phyloP scores from a whole-genome alignment of 176 grass and related monocot genomes.

The Thalia dealbata region DNA sequence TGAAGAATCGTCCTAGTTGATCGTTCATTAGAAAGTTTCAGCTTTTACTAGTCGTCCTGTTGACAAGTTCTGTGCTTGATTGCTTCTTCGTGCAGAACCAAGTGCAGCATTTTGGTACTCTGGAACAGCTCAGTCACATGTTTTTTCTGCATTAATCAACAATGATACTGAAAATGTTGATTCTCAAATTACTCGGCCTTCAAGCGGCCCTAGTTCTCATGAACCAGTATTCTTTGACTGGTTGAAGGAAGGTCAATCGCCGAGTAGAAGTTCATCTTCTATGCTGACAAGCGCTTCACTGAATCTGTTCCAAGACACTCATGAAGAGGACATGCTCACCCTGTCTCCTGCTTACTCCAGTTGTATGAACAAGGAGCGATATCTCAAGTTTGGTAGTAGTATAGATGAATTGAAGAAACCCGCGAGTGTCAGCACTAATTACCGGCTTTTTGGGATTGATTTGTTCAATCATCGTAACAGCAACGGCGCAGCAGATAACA shows the following conservation, averaged over 20 bases:
- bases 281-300: constrained; percentile 25
- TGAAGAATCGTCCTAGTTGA: background rate
- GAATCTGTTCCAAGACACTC: constrained; percentile 35
- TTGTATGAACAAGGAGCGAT: constrained; percentile 23
- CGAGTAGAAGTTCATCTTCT: constrained; percentile 23
- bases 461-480: constrained; percentile 23
- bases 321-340: constrained; percentile 14
- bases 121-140: constrained; percentile 34
- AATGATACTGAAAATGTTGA: constrained; percentile 29
- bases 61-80: background rate
- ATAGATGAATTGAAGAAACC: constrained; percentile 30
- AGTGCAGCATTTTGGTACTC: constrained; percentile 41
- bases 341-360: constrained; percentile 3
- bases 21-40: too few relatives aligned
- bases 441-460: constrained; percentile 54
- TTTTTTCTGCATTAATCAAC: constrained; percentile 23
- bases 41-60: too few relatives aligned
- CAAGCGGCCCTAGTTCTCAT: constrained; percentile 29
- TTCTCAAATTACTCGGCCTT: constrained; percentile 34
- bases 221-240: constrained; percentile 32
- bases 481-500: constrained; percentile 4
- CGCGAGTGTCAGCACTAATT: background rate
- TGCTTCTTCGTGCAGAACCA: constrained; percentile 28
- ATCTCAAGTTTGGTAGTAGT: constrained; percentile 18
- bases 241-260: constrained; percentile 40